Base-by-base conservation (phyloP, 495 filamentous ascomycete species). In the Parmelia sp. region DNA sequence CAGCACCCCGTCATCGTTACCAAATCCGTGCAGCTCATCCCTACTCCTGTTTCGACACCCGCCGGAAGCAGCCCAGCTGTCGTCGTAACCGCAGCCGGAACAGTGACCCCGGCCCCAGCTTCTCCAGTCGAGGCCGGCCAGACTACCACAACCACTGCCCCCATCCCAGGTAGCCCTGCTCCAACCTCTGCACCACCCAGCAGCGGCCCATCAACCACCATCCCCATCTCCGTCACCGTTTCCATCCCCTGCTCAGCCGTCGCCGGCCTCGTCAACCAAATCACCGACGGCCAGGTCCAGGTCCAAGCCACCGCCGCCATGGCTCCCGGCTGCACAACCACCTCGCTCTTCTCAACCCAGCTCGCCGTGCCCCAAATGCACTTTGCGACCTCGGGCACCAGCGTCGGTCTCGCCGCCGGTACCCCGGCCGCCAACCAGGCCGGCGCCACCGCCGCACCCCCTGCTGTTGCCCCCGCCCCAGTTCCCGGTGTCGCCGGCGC, bases 1-100 rank as follows among this genome's bases (percentile, higher is more conserved):
- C 63, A 79, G 66, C 96, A 96, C 84, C 94, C 94, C 4, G 92
- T 82, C 60, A 89, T 97, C 71, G 83, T 90, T 71, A 94, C 90
- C 63, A 85, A 77, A 47, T 81, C 77, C 29, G 82, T 88, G 72
- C 85, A 83, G n/a, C 74, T 87, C 31, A 74, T 72, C 44, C 81
- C 83, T 5, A 78, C 76, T 21, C 65, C 73, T 15, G 57, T 53
- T 71, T 69, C 35, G 42, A 68, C n/a, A 25, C 58, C 31, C 33
- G 55, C 21, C 35, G 58, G 49, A 53, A 53, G 49, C 49, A 53
- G 49, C 66, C 62, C 71, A 37, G 69, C 72, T 36, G 61, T 61
- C 23, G 66, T 65, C 27, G 49, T 29, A 15, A 3, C 47, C 17
- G 23, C 47, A 27, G 47, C 47, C 2, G 47, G 47, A 51, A 14